These are phyloP conservation scores for Elsinoe ampelina DNA, from an alignment of 2,329 filamentous ascomycete genomes.

Conservation along the genomic window DNA sequence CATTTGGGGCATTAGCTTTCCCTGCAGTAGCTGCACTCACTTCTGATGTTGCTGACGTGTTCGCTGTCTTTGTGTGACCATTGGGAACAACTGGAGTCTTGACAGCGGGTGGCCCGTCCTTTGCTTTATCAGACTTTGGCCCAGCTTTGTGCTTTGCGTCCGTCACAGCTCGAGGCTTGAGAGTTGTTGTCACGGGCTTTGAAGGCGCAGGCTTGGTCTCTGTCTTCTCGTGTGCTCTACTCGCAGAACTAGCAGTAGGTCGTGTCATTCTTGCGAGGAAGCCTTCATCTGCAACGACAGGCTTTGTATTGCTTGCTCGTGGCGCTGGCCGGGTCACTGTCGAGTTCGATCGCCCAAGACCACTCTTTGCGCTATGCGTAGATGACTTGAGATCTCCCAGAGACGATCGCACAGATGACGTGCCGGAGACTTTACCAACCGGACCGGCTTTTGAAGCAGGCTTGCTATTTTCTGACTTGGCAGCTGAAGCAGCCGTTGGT, in stretches of 20 bases:
- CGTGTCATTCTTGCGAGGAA: slow-evolving; percentile 78
- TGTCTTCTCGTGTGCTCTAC: slow-evolving; percentile 57
- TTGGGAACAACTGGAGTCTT: neutral
- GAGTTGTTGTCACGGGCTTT: slow-evolving; percentile 14
- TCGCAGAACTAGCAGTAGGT: slow-evolving; percentile 60
- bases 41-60: neutral
- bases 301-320: slow-evolving; percentile 27
- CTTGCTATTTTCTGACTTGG: slow-evolving; percentile 41
- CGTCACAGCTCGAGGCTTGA: slow-evolving; percentile 8
- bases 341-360: slow-evolving; percentile 18
- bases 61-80: neutral
- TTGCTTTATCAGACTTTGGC: neutral
- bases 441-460: slow-evolving; percentile 20
- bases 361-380: slow-evolving; percentile 4
- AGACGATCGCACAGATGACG: slow-evolving; percentile 2
- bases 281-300: slow-evolving; percentile 53
- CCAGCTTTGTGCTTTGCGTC: neutral
- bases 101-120: neutral
- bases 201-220: slow-evolving; percentile 23
- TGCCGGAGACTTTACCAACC: slow-evolving; percentile 14
- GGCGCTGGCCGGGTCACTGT: slow-evolving; percentile 25
- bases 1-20: neutral
- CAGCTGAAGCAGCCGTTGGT: slow-evolving; percentile 60
- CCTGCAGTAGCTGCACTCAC: neutral
- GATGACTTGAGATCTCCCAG: slow-evolving; percentile 6